These are phyloP conservation scores for Stachybotrys chartarum DNA, from an alignment of 2,329 filamentous ascomycete species.

Conservation along the genomic window DNA sequence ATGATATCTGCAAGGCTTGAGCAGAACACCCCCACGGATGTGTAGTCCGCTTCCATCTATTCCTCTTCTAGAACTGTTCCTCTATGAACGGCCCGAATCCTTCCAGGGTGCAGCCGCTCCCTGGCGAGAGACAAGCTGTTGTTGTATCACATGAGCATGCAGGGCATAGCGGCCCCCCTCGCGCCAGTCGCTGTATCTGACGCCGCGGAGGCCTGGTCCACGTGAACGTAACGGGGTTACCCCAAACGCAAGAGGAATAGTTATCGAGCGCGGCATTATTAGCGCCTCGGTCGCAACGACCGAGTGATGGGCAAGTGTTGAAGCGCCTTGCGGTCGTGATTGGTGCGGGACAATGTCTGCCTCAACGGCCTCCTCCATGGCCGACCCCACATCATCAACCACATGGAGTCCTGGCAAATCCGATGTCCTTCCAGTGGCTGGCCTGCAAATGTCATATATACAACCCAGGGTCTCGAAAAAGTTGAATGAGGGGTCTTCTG, in stretches of 20 bases:
- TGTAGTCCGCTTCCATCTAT: too few relatives aligned
- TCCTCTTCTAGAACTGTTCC: too few relatives aligned
- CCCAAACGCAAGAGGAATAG: not conserved
- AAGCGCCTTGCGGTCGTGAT: slow-evolving; percentile 12
- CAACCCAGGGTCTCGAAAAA: not conserved
- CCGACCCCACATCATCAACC: slow-evolving; percentile 18
- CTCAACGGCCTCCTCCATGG: slow-evolving; percentile 15
- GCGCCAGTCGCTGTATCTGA: not conserved
- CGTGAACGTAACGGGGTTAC: not conserved
- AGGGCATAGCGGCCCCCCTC: not conserved
- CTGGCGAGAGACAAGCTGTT: too few relatives aligned
- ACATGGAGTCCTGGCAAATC: not conserved
- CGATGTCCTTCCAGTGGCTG: not conserved
- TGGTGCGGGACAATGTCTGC: slow-evolving; percentile 18
- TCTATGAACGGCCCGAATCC: too few relatives aligned
- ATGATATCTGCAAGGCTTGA: too few relatives aligned
- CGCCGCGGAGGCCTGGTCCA: not conserved
- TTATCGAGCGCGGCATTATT: not conserved
- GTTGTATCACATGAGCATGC: not conserved
- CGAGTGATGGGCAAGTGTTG: slow-evolving; percentile 3
- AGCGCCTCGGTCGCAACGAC: not conserved
- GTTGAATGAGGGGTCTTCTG: not conserved
- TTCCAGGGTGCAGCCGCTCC: too few relatives aligned
- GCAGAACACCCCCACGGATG: too few relatives aligned
- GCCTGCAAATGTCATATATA: not conserved